A percentile compares a stretch with the other conserved stretches of the same genome.
These are phyloP conservation scores for Sarocladiaceae sp. DNA, from an alignment of 2,329 filamentous ascomycete genomes.

Conservation along the genomic window DNA sequence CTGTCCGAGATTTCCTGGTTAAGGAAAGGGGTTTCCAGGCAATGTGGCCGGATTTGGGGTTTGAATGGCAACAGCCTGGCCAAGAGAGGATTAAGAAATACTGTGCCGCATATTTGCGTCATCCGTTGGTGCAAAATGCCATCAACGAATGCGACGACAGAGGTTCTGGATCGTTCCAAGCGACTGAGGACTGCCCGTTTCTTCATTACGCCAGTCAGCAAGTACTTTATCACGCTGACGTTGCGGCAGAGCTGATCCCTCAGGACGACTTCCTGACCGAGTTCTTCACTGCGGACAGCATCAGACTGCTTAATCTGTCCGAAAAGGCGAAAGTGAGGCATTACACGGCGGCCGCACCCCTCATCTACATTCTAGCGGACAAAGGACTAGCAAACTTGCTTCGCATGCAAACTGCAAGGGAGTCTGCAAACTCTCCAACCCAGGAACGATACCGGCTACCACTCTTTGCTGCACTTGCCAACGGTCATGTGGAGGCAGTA, in stretches of 20 bases:
- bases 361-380: constrained; percentile 32
- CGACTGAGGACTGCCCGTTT: constrained; percentile 33
- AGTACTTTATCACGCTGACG: constrained; percentile 36
- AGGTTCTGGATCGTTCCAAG: no score
- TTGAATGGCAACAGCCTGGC: constrained; percentile 23
- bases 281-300: constrained; percentile 25
- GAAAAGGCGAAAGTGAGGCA: constrained; percentile 19
- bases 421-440: constrained; percentile 18
- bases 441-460: constrained; percentile 27
- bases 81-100: constrained; percentile 41
- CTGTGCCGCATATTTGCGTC: constrained; percentile 35
- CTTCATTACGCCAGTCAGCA: constrained; percentile 39
- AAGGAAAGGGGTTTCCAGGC: constrained; percentile 25
- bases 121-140: constrained; percentile 6
- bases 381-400: constrained; percentile 22
- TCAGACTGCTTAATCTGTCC: constrained; percentile 24
- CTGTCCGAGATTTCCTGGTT: constrained; percentile 39
- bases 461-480: constrained; percentile 30
- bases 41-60: constrained; percentile 27
- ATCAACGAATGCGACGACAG: constrained; percentile 3
- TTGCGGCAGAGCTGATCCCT: constrained; percentile 21
- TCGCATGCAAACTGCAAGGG: constrained; percentile 17
- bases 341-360: constrained; percentile 20
- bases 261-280: constrained; percentile 26
- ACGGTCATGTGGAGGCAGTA: constrained; percentile 21